Conservation (phyloP, 768 basidiomycete species). For the Tremella mesenterica region DNA sequence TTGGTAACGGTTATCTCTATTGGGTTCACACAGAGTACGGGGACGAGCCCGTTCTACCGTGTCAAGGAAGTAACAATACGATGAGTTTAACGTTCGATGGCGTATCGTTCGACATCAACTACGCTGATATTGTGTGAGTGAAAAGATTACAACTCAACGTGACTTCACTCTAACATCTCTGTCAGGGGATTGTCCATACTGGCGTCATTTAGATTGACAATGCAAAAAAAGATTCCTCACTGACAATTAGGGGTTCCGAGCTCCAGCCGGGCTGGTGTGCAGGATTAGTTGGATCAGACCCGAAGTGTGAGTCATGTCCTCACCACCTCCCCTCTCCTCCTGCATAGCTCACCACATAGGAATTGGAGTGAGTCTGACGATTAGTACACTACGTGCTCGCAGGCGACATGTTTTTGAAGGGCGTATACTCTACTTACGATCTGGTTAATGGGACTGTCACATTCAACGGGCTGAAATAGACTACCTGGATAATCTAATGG, state of each 20-base stretch:
- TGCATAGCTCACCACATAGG: background rate
- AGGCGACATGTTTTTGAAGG: background rate
- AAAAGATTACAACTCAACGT: too few species aligned
- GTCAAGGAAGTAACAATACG: background rate
- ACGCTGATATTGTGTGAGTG: background rate
- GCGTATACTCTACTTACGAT: background rate
- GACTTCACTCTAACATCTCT: too few species aligned
- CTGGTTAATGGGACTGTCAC: background rate
- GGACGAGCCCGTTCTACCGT: background rate
- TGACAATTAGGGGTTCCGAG: background rate
- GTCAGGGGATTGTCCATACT: too few species aligned
- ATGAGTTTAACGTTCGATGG: background rate
- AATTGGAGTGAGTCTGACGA: too few species aligned
- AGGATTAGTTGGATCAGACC: background rate
- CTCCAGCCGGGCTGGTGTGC: background rate
- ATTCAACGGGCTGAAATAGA: background rate
- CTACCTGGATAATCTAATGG: too few species aligned
- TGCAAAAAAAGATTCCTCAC: too few species aligned
- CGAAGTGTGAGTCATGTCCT: background rate
- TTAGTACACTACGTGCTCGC: background rate
- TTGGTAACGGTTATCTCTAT: background rate
- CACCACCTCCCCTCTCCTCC: background rate
- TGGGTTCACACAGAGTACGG: background rate
- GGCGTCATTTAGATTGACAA: too few species aligned
- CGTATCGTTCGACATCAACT: background rate